Percentiles rank a stretch among this genome's conserved stretches.
Evolutionary conservation across 1,284 basidiomycete species (phyloP).

Genomic region (Boletus smithii): DNA sequence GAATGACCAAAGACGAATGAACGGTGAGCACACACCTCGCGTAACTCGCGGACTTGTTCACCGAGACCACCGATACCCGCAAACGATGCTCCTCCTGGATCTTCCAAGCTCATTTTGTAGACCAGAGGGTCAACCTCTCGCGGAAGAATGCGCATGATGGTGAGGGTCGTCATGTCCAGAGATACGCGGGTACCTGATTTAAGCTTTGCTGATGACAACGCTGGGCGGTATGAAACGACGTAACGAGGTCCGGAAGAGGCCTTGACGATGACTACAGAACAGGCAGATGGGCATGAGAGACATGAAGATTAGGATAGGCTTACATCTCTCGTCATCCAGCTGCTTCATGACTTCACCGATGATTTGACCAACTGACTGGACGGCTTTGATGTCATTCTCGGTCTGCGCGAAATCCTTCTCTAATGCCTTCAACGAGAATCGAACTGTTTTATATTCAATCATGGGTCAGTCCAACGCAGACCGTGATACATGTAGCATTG

Average conservation of each 20-base stretch:
- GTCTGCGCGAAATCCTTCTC: conserved; percentile 93
- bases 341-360: conserved; percentile 99
- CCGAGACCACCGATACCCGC: conserved; percentile 95
- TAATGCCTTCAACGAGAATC: conserved; percentile 83
- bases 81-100: conserved; percentile 93
- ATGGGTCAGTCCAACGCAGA: conserved; percentile 3
- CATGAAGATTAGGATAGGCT: conserved; percentile 32
- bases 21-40: conserved; percentile 64
- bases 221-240: conserved; percentile 96
- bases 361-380: conserved; percentile 98
- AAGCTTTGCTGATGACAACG: conserved; percentile 88
- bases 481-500: background rate
- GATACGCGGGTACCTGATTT: conserved; percentile 95
- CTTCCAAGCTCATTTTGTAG: conserved; percentile 99
- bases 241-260: conserved; percentile 98
- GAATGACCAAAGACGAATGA: background rate
- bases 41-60: conserved; percentile 94
- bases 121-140: conserved; percentile 98
- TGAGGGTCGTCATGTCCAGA: conserved; percentile 98
- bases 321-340: conserved; percentile 96
- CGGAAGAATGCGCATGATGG: conserved; percentile 97
- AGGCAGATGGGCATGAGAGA: conserved; percentile 2
- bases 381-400: conserved; percentile 98
- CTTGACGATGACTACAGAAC: conserved; percentile 88
- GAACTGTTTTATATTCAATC: conserved; percentile 44